Conservation (phyloP, 2,329 filamentous ascomycete species). For the Sordariomycetes sp. region DNA sequence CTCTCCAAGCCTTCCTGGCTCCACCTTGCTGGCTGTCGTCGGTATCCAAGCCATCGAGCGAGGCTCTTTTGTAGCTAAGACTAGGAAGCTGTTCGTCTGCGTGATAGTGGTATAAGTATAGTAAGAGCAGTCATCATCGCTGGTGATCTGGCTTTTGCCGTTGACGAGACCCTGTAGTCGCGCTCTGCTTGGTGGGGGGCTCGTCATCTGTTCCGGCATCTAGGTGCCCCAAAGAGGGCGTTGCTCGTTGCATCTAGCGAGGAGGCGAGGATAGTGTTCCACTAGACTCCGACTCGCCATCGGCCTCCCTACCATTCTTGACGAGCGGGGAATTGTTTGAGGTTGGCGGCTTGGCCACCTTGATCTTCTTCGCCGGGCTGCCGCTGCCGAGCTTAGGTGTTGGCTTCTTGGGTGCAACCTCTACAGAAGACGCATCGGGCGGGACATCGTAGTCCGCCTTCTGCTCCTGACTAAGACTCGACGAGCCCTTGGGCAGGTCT, state of each 20-base stretch:
- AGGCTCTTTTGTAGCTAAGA: too few relatives aligned
- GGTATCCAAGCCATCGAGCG: too few relatives aligned
- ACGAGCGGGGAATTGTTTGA: constrained; percentile 38
- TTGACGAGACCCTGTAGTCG: too few relatives aligned
- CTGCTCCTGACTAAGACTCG: constrained; percentile 40
- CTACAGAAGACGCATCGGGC: constrained; percentile 13
- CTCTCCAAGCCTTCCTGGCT: too few relatives aligned
- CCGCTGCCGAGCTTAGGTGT: constrained; percentile 23
- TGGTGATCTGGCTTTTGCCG: too few relatives aligned
- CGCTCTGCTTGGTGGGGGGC: too few relatives aligned
- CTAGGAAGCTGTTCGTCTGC: too few relatives aligned
- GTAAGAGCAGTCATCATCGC: too few relatives aligned
- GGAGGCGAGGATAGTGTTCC: constrained; percentile 47
- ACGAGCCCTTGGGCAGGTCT: constrained; percentile 44
- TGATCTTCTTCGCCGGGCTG: constrained; percentile 32
- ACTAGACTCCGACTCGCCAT: constrained; percentile 47
- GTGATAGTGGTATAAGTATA: too few relatives aligned
- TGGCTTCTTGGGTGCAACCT: constrained; percentile 25
- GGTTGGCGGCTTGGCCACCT: constrained; percentile 32
- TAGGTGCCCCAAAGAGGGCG: too few relatives aligned
- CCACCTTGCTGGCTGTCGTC: too few relatives aligned
- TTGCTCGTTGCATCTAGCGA: neutral
- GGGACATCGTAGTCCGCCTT: constrained; percentile 21
- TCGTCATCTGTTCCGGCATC: neutral
- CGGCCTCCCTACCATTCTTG: constrained; percentile 40